Evolutionary conservation across 1,284 basidiomycete species (phyloP).

Genomic region (Wallemia ichthyophaga): DNA sequence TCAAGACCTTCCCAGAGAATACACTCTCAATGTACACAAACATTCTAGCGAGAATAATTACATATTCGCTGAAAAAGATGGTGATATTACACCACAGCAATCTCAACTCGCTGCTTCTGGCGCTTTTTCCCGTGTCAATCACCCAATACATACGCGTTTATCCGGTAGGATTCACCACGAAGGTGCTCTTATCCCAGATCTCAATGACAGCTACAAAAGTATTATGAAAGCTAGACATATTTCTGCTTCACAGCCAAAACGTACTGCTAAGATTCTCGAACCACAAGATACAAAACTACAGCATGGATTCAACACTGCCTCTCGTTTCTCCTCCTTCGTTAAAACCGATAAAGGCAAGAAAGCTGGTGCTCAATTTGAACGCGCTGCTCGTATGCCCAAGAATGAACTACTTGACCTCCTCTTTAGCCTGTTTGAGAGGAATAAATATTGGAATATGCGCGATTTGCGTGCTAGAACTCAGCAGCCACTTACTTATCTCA

Average conservation of each 20-base stretch:
- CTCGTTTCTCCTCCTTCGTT: conserved; percentile 9
- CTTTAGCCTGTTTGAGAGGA: conserved; percentile 46
- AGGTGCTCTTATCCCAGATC: conserved; percentile 12
- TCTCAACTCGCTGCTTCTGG: neutral
- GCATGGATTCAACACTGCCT: conserved; percentile 11
- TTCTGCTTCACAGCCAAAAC: conserved; percentile 17
- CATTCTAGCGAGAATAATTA: neutral
- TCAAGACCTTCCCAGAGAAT: conserved; percentile 8
- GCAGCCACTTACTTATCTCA: conserved; percentile 71
- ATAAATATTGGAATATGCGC: conserved; percentile 55
- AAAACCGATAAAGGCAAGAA: conserved; percentile 18
- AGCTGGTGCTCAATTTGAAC: conserved; percentile 37
- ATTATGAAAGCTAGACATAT: conserved; percentile 16
- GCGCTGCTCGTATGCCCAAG: conserved; percentile 61
- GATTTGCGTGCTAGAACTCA: conserved; percentile 47
- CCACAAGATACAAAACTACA: conserved; percentile 12
- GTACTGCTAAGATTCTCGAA: conserved; percentile 18
- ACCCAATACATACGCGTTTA: conserved; percentile 3
- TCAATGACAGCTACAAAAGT: conserved; percentile 17
- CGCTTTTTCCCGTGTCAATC: neutral
- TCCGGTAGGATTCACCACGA: conserved; percentile 14
- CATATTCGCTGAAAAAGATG: conserved; percentile 3
- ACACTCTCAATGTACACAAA: conserved; percentile 5
- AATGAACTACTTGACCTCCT: conserved; percentile 66
- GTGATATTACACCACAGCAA: conserved; percentile 7